Evolutionary conservation across 768 basidiomycete genomes (phyloP), one percentile per base, ranked within the genome.

Genomic region (Naganishia antarctica): DNA sequence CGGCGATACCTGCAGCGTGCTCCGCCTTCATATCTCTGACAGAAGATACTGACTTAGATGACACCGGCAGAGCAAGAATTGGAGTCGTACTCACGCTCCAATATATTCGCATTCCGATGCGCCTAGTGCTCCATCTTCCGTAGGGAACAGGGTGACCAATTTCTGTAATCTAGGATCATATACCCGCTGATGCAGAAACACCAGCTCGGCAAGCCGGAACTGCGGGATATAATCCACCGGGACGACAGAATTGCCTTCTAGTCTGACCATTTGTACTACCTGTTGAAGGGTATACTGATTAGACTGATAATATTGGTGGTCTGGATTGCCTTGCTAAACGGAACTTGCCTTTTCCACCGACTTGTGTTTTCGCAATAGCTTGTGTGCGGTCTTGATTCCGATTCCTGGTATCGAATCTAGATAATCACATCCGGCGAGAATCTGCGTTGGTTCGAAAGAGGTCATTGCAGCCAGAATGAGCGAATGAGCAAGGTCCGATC

Each of bases 301-400:
- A n/a, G n/a, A n/a, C n/a, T n/a, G n/a, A n/a, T n/a, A n/a, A n/a
- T n/a, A n/a, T n/a, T n/a, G n/a, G n/a, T n/a, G n/a, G n/a, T n/a
- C n/a, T n/a, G n/a, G n/a, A n/a, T n/a, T n/a, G n/a, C n/a, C n/a
- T n/a, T n/a, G n/a, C n/a, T n/a, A n/a, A n/a, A n/a, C n/a, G n/a
- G n/a, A n/a, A n/a, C n/a, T 65, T 12, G 78, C 79, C 73, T 88
- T 89, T 71, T 92, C 90, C 8, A 86, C 85, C 1, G 88, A 90
- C 76, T 87, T 89, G 82, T 89, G 84, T 75, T 89, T 90, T 71
- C 87, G 81, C 69, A 99, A 78, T 41, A 97, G 79, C 21, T 81
- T 78, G 79, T 87, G 89, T 6, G 96, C 92, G 13, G 90, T 98
- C 82, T 96, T 98, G 73, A 99, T 78, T 7, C 96, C 96, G 43